phyloP scores from a whole-genome alignment of 345 rosid species.

The Arabis alpina region DNA sequence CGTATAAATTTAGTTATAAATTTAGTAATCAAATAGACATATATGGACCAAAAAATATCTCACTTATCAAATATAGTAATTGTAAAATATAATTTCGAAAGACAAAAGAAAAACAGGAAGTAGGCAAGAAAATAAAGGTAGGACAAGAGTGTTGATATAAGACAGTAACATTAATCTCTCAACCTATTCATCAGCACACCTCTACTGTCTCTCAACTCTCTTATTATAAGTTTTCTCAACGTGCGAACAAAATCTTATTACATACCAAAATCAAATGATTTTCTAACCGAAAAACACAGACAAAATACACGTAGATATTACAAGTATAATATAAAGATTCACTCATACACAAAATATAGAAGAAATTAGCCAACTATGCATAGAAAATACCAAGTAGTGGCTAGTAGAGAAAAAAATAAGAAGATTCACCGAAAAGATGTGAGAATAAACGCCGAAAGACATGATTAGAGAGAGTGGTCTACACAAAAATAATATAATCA shows the following conservation, averaged over 20 bases:
- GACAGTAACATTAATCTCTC: slow-evolving; percentile 40
- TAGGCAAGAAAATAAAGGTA: slow-evolving; percentile 36
- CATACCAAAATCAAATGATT: slow-evolving; percentile 11
- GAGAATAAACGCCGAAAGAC: slow-evolving; percentile 30
- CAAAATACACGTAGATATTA: not conserved
- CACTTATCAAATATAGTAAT: not conserved
- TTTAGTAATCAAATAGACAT: not conserved
- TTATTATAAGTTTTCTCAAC: slow-evolving; percentile 21
- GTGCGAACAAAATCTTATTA: slow-evolving; percentile 26
- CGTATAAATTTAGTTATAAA: not conserved
- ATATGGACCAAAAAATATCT: not conserved
- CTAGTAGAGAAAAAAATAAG: not conserved
- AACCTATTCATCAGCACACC: slow-evolving; percentile 38
- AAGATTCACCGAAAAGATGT: slow-evolving; percentile 22
- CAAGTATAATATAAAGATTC: not conserved
- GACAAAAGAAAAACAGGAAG: slow-evolving; percentile 32
- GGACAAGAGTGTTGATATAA: slow-evolving; percentile 39
- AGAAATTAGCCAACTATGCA: slow-evolving; percentile 20
- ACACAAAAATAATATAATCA: too few species aligned
- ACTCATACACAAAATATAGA: not conserved
- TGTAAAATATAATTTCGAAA: slow-evolving; percentile 3
- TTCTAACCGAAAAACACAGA: slow-evolving; percentile 6
- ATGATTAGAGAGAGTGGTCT: slow-evolving; percentile 7
- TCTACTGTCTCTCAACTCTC: slow-evolving; percentile 37
- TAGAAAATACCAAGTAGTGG: slow-evolving; percentile 1